phyloP scores from a whole-genome alignment of 2,329 filamentous ascomycete genomes.

The Microcyclosporella mali region DNA sequence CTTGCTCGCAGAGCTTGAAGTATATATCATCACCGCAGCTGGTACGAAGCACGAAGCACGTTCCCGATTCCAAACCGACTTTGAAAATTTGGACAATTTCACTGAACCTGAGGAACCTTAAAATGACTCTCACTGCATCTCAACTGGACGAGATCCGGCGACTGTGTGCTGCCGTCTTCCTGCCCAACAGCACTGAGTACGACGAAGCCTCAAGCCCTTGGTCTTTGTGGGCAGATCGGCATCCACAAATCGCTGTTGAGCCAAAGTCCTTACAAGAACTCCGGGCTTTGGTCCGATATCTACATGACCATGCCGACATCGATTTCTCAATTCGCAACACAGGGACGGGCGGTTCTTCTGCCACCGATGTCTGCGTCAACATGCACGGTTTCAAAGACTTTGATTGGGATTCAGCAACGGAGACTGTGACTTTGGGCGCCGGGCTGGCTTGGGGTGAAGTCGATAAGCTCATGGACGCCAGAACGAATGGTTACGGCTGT shows the following conservation, averaged over 20 bases:
- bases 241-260: constrained; percentile 32
- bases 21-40: too few relatives aligned
- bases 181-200: constrained; percentile 10
- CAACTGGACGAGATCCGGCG: not conserved
- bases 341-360: constrained; percentile 34
- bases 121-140: too few relatives aligned
- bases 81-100: too few relatives aligned
- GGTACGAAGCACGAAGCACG: too few relatives aligned
- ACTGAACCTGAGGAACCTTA: too few relatives aligned
- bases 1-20: too few relatives aligned
- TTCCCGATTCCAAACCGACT: too few relatives aligned
- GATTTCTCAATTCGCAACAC: constrained; percentile 35
- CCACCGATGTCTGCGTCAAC: constrained; percentile 35
- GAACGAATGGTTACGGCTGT: constrained; percentile 33
- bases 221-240: constrained; percentile 30
- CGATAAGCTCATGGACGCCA: constrained; percentile 32
- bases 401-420: constrained; percentile 28
- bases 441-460: constrained; percentile 36
- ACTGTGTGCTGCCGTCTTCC: constrained; percentile 1
- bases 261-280: constrained; percentile 29
- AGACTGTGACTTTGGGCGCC: constrained; percentile 32
- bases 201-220: constrained; percentile 23
- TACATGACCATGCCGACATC: constrained; percentile 29
- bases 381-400: constrained; percentile 36
- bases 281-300: constrained; percentile 28